Base-by-base conservation (phyloP, 1,284 basidiomycete species). In the Pyrrhoderma noxium region DNA sequence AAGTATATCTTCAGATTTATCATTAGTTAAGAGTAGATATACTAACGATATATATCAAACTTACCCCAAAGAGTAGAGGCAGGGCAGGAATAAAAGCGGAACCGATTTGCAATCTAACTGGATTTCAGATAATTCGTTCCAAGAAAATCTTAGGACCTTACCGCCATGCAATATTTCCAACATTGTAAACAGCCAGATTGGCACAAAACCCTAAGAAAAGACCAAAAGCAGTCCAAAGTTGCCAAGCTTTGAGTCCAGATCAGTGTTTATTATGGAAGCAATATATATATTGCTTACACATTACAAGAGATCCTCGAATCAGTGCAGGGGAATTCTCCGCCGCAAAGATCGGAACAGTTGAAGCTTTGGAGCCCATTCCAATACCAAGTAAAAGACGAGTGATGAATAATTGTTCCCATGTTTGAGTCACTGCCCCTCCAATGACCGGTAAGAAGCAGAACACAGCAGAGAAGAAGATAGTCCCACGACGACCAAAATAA, bases 341-440 rank as follows among this genome's bases (percentile, higher is more conserved):
- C 16, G 79, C 73, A 61, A 70, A 81, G 18, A 80, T 72, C 13
- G 79, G 77, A 0, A 74, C 73, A 0, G 83, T 85, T 0, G 77
- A 73, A 19, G 74, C 76, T 62, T 85, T 85, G 5, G 79, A 73
- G 1, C 82, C 82, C 70, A 86, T 83, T 19, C 81, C 82, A 35
- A 85, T 60, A n/a, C 82, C 81, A 8, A 86, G 71, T 4, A 82
- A 64, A 2, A 84, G 59, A 42, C 82, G 76, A 42, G 75, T 73
- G 31, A 75, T 68, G 57, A 70, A 67, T 41, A 71, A 64, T 19
- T 53, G 47, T 22, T 45, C 19, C 52, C 52, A 53, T 18, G 58
- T 65, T 37, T 66, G 64, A 7, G 69, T 68, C 27, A 68, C 63
- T 7, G 66, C 84, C 22, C 73, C 73, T 42, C 76, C 79, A 58